phyloP scores from a whole-genome alignment of 2,329 filamentous ascomycete species.

The Cladosporium sphaerospermum region DNA sequence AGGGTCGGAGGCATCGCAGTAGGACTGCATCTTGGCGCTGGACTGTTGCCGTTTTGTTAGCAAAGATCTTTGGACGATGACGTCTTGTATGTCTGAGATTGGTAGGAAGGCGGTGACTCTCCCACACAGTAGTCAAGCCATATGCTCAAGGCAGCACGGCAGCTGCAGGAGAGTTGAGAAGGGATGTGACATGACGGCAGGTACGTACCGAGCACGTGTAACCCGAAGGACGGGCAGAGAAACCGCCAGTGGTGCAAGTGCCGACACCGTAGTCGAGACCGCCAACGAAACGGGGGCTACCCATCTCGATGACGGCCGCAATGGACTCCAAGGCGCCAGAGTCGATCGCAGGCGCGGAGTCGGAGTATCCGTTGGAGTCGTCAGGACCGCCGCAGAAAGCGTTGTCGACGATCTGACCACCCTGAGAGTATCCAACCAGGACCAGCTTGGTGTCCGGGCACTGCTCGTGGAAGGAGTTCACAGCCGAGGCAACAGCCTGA shows the following conservation, averaged over 20 bases:
- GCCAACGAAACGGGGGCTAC: constrained; percentile 50
- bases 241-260: constrained; percentile 52
- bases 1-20: constrained; percentile 58
- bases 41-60: background rate
- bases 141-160: too few relatives aligned
- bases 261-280: constrained; percentile 57
- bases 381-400: constrained; percentile 52
- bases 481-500: constrained; percentile 51
- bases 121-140: too few relatives aligned
- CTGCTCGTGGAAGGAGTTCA: constrained; percentile 52
- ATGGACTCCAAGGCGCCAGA: constrained; percentile 10
- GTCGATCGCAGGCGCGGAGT: constrained; percentile 19
- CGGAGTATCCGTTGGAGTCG: constrained; percentile 34
- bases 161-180: too few relatives aligned
- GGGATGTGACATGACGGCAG: too few relatives aligned
- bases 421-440: constrained; percentile 17
- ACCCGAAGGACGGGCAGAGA: constrained; percentile 24
- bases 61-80: too few relatives aligned
- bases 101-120: too few relatives aligned
- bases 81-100: too few relatives aligned
- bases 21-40: constrained; percentile 48
- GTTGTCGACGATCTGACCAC: constrained; percentile 44
- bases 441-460: constrained; percentile 19
- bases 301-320: constrained; percentile 22
- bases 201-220: constrained; percentile 6